Percentiles rank a stretch among this genome's conserved stretches.
Evolutionary conservation across 2,329 filamentous ascomycete species (phyloP).

Genomic region (Periconia digitata): DNA sequence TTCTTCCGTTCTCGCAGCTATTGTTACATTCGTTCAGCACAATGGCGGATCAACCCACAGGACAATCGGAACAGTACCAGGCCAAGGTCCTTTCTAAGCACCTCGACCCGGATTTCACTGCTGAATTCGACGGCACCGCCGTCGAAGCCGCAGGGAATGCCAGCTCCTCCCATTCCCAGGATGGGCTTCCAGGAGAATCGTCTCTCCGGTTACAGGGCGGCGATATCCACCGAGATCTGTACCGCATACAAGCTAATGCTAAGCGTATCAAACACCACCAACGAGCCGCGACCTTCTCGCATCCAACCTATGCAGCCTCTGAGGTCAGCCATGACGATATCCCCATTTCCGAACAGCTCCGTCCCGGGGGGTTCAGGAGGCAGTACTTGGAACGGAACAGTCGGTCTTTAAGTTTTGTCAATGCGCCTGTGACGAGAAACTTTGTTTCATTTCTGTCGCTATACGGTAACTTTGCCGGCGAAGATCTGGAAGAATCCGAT

Average conservation of each 20-base stretch:
- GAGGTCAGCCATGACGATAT: conserved; percentile 40
- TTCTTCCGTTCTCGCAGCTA: not conserved
- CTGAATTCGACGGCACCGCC: conserved; percentile 43
- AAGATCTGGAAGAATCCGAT: conserved; percentile 62
- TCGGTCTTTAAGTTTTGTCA: conserved; percentile 45
- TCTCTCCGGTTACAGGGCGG: conserved; percentile 74
- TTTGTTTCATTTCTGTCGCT: conserved; percentile 77
- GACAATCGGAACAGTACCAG: conserved; percentile 29
- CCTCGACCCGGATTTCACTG: conserved; percentile 47
- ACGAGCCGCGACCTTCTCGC: conserved; percentile 69
- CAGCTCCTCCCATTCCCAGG: conserved; percentile 24
- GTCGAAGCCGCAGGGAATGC: conserved; percentile 26
- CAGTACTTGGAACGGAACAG: conserved; percentile 52
- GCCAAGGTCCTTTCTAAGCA: conserved; percentile 46
- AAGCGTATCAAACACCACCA: conserved; percentile 49
- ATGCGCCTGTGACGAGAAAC: conserved; percentile 63
- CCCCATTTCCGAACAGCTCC: conserved; percentile 48
- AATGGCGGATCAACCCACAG: conserved; percentile 34
- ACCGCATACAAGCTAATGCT: conserved; percentile 67
- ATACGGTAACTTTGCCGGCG: conserved; percentile 76
- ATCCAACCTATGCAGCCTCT: conserved; percentile 41
- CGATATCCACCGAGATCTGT: conserved; percentile 77
- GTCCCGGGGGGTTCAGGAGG: conserved; percentile 57
- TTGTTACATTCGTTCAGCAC: not conserved
- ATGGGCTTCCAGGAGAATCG: conserved; percentile 52